A percentile compares a stretch with the other conserved stretches of the same genome.
Evolutionary conservation across 192 early-diverging fungal genomes (phyloP).

Genomic region (Dimargaris cristalligena): DNA sequence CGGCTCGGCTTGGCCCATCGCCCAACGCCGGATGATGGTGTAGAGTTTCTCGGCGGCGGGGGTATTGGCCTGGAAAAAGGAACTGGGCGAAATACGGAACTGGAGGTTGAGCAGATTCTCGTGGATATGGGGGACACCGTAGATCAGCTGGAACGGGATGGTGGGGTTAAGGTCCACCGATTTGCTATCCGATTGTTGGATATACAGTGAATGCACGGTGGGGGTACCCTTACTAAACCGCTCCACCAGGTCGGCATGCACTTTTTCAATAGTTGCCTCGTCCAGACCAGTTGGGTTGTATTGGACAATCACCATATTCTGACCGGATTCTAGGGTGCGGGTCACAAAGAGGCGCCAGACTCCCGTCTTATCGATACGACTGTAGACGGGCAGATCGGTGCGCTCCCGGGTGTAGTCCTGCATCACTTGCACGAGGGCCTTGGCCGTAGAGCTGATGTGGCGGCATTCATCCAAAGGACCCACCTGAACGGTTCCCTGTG

Average conservation of each 20-base stretch:
- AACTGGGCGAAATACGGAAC: conserved; percentile 47
- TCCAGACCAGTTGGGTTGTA: conserved; percentile 28
- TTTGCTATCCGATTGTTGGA: conserved; percentile 28
- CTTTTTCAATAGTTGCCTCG: conserved; percentile 18
- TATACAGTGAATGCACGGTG: conserved; percentile 30
- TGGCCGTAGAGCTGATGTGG: conserved; percentile 29
- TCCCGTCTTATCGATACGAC: conserved; percentile 29
- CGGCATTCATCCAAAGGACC: conserved; percentile 26
- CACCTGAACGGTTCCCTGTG: conserved; percentile 39
- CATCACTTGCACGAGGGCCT: conserved; percentile 30
- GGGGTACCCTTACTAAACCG: conserved; percentile 12
- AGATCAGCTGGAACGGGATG: conserved; percentile 23
- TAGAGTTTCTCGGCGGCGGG: conserved; percentile 50
- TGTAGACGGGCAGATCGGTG: conserved; percentile 22
- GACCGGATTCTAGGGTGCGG: conserved; percentile 38
- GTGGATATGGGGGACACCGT: conserved; percentile 37
- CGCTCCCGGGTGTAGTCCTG: conserved; percentile 17
- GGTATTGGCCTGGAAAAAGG: conserved; percentile 74
- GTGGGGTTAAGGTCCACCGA: conserved; percentile 39
- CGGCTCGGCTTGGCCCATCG: conserved; percentile 12
- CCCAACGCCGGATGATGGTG: conserved; percentile 28
- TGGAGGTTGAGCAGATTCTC: conserved; percentile 41
- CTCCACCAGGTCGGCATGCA: conserved; percentile 18
- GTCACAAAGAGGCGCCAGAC: conserved; percentile 47
- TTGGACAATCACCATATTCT: conserved; percentile 52